These are phyloP conservation scores for Epichloe uncinata DNA, from an alignment of 2,329 filamentous ascomycete genomes.

Conservation along the genomic window DNA sequence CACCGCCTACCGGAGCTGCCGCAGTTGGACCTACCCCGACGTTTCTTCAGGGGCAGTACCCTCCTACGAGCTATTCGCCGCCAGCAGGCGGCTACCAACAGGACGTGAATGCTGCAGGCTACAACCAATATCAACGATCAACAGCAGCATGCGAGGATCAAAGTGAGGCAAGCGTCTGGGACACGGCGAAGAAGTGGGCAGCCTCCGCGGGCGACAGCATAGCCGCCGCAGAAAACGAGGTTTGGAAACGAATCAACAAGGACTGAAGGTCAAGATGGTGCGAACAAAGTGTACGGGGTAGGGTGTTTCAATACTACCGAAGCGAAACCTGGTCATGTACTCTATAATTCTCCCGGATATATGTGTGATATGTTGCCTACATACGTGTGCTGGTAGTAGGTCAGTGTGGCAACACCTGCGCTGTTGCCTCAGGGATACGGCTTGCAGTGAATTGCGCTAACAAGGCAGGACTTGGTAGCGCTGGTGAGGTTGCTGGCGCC, in stretches of 20 bases:
- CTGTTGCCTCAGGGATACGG: constrained; percentile 1
- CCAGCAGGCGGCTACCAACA: constrained; percentile 42
- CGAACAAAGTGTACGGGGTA: background rate
- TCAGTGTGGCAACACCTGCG: background rate
- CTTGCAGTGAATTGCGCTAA: background rate
- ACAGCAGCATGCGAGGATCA: constrained; percentile 19
- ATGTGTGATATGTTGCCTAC: background rate
- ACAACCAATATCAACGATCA: constrained; percentile 32
- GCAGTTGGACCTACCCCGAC: constrained; percentile 10
- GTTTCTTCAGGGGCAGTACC: constrained; percentile 14
- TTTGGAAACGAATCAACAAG: constrained; percentile 52
- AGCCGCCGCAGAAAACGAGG: constrained; percentile 43
- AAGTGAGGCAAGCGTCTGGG: constrained; percentile 36
- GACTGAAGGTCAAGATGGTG: constrained; percentile 17
- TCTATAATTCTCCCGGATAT: background rate
- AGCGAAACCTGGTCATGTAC: background rate
- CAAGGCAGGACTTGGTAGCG: background rate
- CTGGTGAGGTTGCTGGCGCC: background rate
- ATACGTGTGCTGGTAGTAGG: background rate
- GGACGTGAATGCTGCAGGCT: constrained; percentile 37
- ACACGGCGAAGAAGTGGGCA: constrained; percentile 43
- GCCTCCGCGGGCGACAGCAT: constrained; percentile 43
- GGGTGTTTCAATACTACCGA: background rate
- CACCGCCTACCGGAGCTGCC: constrained; percentile 3
- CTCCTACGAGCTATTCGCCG: constrained; percentile 24